Evolutionary conservation across 805 yeast genomes (phyloP).

Genomic region (Candida suzukii): DNA sequence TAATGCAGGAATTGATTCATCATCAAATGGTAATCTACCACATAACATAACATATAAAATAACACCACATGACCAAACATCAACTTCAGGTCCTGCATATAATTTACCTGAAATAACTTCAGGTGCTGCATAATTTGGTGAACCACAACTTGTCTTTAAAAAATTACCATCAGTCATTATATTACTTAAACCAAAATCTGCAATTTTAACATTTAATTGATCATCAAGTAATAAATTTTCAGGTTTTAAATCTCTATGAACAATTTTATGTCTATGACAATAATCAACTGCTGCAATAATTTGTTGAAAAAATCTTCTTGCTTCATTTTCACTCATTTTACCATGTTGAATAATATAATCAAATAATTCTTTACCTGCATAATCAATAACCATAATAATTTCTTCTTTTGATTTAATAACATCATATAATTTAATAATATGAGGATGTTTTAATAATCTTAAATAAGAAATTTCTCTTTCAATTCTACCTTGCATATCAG

Average conservation of each 20-base stretch:
- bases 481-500: slow-evolving; percentile 95
- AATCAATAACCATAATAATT: slow-evolving; percentile 95
- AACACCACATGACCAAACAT: slow-evolving; percentile 97
- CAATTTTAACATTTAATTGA: slow-evolving; percentile 85
- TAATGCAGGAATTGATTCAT: slow-evolving; percentile 89
- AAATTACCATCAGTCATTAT: slow-evolving; percentile 98
- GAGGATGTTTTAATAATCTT: slow-evolving; percentile 87
- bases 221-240: slow-evolving; percentile 89
- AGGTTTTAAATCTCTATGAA: slow-evolving; percentile 94
- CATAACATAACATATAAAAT: slow-evolving; percentile 92
- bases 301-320: slow-evolving; percentile 90
- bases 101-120: slow-evolving; percentile 92
- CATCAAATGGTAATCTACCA: slow-evolving; percentile 93
- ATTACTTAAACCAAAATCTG: slow-evolving; percentile 91
- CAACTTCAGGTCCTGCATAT: slow-evolving; percentile 97
- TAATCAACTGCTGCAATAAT: slow-evolving; percentile 95
- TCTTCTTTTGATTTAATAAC: slow-evolving; percentile 94
- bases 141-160: slow-evolving; percentile 90
- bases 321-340: slow-evolving; percentile 86
- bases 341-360: slow-evolving; percentile 95
- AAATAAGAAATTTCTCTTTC: slow-evolving; percentile 92
- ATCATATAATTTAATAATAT: slow-evolving; percentile 90
- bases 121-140: slow-evolving; percentile 97
- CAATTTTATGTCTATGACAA: slow-evolving; percentile 94
- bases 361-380: slow-evolving; percentile 92